A percentile compares a stretch with the other conserved stretches of the same genome.
These are phyloP conservation scores for Epichloe baconii DNA, from an alignment of 2,329 filamentous ascomycete genomes.

Conservation along the genomic window DNA sequence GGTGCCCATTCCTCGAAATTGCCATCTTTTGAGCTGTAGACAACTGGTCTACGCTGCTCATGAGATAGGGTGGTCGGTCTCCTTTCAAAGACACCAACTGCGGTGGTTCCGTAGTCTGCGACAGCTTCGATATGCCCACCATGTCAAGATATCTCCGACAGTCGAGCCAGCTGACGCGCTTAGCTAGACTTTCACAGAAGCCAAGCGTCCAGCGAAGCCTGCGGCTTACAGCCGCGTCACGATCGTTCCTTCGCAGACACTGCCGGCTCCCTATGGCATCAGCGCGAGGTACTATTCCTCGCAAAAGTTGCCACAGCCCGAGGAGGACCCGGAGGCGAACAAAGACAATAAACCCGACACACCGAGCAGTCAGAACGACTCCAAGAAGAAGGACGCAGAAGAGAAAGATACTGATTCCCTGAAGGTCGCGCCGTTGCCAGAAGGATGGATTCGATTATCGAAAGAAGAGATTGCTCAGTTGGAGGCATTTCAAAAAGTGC, in stretches of 20 bases:
- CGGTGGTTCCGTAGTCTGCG: constrained; percentile 22
- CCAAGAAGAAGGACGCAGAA: constrained; percentile 9
- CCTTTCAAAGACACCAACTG: constrained; percentile 12
- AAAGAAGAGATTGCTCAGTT: constrained; percentile 39
- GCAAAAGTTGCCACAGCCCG: constrained; percentile 23
- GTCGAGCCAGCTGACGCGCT: constrained; percentile 51
- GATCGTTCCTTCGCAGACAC: constrained; percentile 21
- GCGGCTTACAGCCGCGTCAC: constrained; percentile 20
- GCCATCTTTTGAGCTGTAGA: constrained; percentile 5
- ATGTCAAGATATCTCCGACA: constrained; percentile 58
- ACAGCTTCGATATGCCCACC: constrained; percentile 18
- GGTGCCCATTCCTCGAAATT: constrained; percentile 1
- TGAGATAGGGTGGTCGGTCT: constrained; percentile 19
- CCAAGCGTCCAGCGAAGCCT: constrained; percentile 34
- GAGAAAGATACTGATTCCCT: constrained; percentile 13
- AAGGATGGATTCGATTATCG: constrained; percentile 33
- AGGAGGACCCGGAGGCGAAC: constrained; percentile 19
- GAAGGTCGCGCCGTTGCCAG: constrained; percentile 23
- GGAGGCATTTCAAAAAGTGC: constrained; percentile 44
- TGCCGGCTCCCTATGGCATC: constrained; percentile 21
- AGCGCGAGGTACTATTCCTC: constrained; percentile 25
- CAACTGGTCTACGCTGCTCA: constrained; percentile 16
- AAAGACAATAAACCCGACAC: constrained; percentile 13
- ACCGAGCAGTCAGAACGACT: constrained; percentile 6
- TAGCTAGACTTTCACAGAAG: constrained; percentile 43